Evolutionary conservation across 164 flowering plant species (phyloP), one percentile per base, ranked within the genome.

Genomic region (Piper longum): DNA sequence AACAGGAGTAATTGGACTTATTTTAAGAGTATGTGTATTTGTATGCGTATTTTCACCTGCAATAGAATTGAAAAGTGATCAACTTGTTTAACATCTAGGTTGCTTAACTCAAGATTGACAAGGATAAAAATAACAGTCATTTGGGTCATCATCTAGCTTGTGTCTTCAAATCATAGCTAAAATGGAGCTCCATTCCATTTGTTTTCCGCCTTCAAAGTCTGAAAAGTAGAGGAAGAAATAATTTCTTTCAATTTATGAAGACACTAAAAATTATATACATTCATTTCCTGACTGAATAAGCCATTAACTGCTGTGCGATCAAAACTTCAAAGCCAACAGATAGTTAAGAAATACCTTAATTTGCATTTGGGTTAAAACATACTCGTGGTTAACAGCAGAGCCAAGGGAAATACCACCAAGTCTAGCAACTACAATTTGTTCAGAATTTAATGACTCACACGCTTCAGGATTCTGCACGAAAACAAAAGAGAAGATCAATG

Each of bases 131-230:
- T 72, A 9, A 64, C 71, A 60, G 57, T 78, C 85, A 77, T 75
- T 75, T 59, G 76, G 55, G 61, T 79, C 83, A 67, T 66, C 63
- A 64, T 79, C 83, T 57, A 65, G 63, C 41, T 72, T 85, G 71
- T 84, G 86, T 72, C 86, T 74, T 16, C 96, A 87, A 66, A 89
- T 80, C 86, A 93, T 69, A 67, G 98, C 80, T 41, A 87, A 86
- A 85, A 88, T 54, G 97, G 96, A 73, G 98, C 91, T 73, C 97
- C 98, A 18, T 54, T 69, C 97, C 97, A 83, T 83, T 88, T 93
- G 64, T 77, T 79, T 59, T 89, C 98, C 68, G 88, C 83, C 74
- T 71, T 72, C 55, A 89, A 17, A 51, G 88, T 81, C 98, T 93
- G 85, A 74, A 79, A 18, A 16, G 62, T 62, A 69, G 41, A 4